Conservation (phyloP, 768 basidiomycete genomes). For the Cystoderma amianthinum region DNA sequence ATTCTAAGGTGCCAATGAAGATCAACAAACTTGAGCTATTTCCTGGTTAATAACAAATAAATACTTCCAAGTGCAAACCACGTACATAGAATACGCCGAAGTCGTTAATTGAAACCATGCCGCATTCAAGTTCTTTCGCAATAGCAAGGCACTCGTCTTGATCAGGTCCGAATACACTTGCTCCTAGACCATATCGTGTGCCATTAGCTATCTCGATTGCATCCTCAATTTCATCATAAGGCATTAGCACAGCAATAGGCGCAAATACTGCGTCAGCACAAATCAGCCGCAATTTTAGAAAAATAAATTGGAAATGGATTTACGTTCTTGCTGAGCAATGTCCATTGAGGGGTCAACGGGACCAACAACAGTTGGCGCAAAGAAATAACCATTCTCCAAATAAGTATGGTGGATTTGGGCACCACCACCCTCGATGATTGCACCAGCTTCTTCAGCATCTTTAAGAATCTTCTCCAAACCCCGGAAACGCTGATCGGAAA, state of each 20-base stretch:
- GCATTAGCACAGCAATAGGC: slow-evolving; percentile 82
- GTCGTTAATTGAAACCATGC: slow-evolving; percentile 97
- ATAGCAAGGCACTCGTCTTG: slow-evolving; percentile 73
- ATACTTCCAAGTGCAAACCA: slow-evolving; percentile 7
- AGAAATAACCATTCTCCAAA: slow-evolving; percentile 72
- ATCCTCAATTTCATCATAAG: slow-evolving; percentile 78
- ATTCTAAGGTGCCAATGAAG: slow-evolving; percentile 5
- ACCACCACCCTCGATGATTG: slow-evolving; percentile 61
- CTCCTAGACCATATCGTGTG: slow-evolving; percentile 86
- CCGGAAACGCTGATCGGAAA: slow-evolving; percentile 64
- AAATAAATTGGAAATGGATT: slow-evolving; percentile 18
- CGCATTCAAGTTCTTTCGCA: slow-evolving; percentile 79
- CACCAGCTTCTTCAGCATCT: slow-evolving; percentile 65
- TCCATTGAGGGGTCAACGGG: slow-evolving; percentile 65
- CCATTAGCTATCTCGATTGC: slow-evolving; percentile 85
- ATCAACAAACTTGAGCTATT: slow-evolving; percentile 61
- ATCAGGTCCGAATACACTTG: slow-evolving; percentile 89
- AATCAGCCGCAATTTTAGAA: too few species aligned
- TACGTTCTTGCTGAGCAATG: slow-evolving; percentile 77
- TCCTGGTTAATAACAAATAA: slow-evolving; percentile 7
- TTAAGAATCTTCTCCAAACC: slow-evolving; percentile 63
- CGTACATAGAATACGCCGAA: slow-evolving; percentile 84
- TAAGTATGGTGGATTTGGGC: slow-evolving; percentile 57
- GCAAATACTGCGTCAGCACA: slow-evolving; percentile 91
- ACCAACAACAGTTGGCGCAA: slow-evolving; percentile 81